Conservation (phyloP, 2,329 filamentous ascomycete species). For the Beauveria asiatica region DNA sequence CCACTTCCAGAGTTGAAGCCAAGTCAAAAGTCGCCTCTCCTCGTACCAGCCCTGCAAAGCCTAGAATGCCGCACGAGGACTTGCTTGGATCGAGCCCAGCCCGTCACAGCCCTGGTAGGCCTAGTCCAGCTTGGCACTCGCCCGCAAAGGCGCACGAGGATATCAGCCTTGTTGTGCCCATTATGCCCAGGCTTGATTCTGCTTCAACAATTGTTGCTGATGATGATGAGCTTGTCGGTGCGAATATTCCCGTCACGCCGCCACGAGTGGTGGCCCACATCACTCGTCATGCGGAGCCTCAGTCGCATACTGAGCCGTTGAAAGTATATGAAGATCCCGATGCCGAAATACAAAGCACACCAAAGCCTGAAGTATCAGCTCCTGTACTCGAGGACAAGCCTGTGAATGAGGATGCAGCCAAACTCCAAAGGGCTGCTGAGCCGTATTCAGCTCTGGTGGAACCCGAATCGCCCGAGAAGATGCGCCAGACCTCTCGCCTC, state of each 20-base stretch:
- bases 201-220: slow-evolving; percentile 22
- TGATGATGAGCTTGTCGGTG: slow-evolving; percentile 5
- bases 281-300: slow-evolving; percentile 1
- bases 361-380: slow-evolving; percentile 35
- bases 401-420: slow-evolving; percentile 46
- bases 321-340: slow-evolving; percentile 58
- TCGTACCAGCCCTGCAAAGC: slow-evolving; percentile 11
- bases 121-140: slow-evolving; percentile 25
- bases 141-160: slow-evolving; percentile 44
- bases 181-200: slow-evolving; percentile 28
- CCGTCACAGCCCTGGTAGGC: slow-evolving; percentile 32
- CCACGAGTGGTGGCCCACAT: slow-evolving; percentile 10
- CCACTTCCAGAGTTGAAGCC: slow-evolving; percentile 23
- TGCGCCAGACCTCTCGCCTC: slow-evolving; percentile 50
- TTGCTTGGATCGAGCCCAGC: slow-evolving; percentile 26
- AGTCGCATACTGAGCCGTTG: slow-evolving; percentile 19
- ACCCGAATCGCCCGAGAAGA: slow-evolving; percentile 40
- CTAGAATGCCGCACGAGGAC: slow-evolving; percentile 6
- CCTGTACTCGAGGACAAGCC: slow-evolving; percentile 52
- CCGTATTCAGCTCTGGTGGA: slow-evolving; percentile 16
- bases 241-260: slow-evolving; percentile 6
- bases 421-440: slow-evolving; percentile 20
- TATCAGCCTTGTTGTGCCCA: slow-evolving; percentile 44
- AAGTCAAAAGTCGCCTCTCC: slow-evolving; percentile 4
- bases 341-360: slow-evolving; percentile 37